Evolutionary conservation across 768 basidiomycete genomes (phyloP), one percentile per base, ranked within the genome.

Genomic region (Boletus pseudopeckii): DNA sequence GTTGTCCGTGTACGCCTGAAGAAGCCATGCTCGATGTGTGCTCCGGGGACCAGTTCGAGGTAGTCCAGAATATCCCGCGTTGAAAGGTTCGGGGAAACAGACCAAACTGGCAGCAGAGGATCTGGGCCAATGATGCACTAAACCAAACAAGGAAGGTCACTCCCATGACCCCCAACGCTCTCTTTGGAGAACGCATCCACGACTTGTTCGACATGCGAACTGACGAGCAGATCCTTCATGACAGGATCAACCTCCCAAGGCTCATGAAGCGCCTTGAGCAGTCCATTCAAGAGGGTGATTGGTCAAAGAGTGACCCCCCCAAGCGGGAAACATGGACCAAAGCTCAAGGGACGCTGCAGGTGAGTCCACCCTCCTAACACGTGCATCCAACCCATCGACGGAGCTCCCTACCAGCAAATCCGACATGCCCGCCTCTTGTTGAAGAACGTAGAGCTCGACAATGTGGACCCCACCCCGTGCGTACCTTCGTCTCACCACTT

Each of bases 171-270:
- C 22, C 15, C 28, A 5, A 7, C 8, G 9, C 10, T 9, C 5
- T 9, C 18, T 42, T 24, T 24, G 41, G 30, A 33, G 14, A 28
- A 46, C 45, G 14, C 15, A 15, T 6, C 22, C 43, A 50, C 51
- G 42, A 52, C 58, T 9, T 34, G 46, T 26, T 51, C 51, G 53
- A 36, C 53, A 70, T 70, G 69, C 68, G 63, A 15, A 69, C 66
- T 34, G 53, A 60, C 53, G 70, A 70, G 41, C 66, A 70, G 53
- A 53, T 54, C 17, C 53, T 61, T 36, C 88, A 87, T 53, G 85
- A 90, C 71, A 78, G 80, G 58, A 80, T 90, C 13, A 90, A 90
- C 68, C 73, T 90, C 9, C 70, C 71, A 10, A 77, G 85, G 45
- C 76, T 90, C 7, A 68, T 90, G 5, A 75, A 77, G 41, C 68